Evolutionary conservation across 2,329 filamentous ascomycete species (phyloP).

Genomic region (Hyphodiscus sp.): DNA sequence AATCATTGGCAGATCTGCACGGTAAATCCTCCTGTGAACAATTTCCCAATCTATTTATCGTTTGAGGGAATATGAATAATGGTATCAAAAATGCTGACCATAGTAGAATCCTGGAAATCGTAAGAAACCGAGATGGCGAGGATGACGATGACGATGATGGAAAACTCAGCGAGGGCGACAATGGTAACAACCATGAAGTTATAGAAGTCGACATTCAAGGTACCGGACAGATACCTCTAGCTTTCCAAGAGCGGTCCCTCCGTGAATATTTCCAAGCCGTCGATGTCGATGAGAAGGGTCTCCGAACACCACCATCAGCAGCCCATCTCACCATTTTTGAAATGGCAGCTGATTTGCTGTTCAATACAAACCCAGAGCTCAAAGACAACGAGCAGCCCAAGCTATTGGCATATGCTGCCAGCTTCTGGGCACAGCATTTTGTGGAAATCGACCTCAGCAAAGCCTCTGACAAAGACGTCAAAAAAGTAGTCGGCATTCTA

Average conservation of each 20-base stretch:
- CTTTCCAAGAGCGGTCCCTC: constrained; percentile 5
- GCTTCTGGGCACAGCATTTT: constrained; percentile 1
- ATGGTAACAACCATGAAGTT: background rate
- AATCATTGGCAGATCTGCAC: constrained; percentile 22
- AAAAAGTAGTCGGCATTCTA: background rate
- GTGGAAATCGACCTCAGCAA: background rate
- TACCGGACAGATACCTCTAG: background rate
- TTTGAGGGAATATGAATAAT: background rate
- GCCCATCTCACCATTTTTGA: constrained; percentile 5
- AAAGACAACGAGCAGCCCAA: background rate
- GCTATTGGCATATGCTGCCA: constrained; percentile 1
- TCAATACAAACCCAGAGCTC: background rate
- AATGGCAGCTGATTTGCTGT: background rate
- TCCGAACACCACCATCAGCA: constrained; percentile 3
- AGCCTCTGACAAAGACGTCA: background rate
- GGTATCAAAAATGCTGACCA: background rate
- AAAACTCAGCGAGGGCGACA: background rate
- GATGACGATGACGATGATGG: background rate
- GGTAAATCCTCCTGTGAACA: constrained; percentile 9
- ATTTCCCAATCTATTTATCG: background rate
- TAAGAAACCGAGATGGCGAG: background rate
- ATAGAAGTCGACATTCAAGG: background rate
- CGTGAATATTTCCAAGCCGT: constrained; percentile 5
- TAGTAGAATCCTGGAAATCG: constrained; percentile 3
- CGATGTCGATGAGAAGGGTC: constrained; percentile 1